Conservation (phyloP, 495 filamentous ascomycete genomes). For the Peziza echinospora region DNA sequence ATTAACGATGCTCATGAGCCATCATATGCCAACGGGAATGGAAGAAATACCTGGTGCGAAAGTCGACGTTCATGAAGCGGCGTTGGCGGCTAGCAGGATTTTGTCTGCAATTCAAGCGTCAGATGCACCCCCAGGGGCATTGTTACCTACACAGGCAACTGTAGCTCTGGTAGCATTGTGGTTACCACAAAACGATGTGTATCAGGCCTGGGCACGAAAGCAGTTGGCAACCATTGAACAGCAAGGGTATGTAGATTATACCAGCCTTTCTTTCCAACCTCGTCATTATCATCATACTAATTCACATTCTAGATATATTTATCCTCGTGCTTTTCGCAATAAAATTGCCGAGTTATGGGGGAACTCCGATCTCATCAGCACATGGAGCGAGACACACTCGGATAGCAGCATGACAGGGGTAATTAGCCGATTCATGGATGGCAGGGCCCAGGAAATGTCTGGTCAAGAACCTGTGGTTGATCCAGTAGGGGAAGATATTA, state of each 20-base stretch:
- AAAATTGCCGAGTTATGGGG: not conserved
- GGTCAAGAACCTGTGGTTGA: too few relatives aligned
- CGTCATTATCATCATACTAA: not conserved
- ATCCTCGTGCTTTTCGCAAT: not conserved
- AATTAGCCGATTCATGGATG: too few relatives aligned
- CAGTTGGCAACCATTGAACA: constrained; percentile 62
- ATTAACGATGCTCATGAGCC: constrained; percentile 57
- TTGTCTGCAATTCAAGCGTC: constrained; percentile 62
- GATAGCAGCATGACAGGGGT: too few relatives aligned
- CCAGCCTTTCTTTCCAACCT: too few relatives aligned
- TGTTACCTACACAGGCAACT: constrained; percentile 53
- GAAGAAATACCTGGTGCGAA: constrained; percentile 30
- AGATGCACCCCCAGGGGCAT: constrained; percentile 45
- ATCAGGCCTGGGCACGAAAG: constrained; percentile 64
- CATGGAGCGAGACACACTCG: too few relatives aligned
- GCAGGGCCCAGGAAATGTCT: too few relatives aligned
- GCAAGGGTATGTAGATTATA: constrained; percentile 71
- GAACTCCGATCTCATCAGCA: too few relatives aligned
- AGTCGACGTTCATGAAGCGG: too few relatives aligned
- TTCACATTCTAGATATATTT: not conserved
- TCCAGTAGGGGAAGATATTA: not conserved
- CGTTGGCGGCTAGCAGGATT: too few relatives aligned
- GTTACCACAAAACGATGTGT: constrained; percentile 44
- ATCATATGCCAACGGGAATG: constrained; percentile 40
- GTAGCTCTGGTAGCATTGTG: constrained; percentile 59